Conservation (phyloP, 805 yeast species). For the Lachancea fermentati region DNA sequence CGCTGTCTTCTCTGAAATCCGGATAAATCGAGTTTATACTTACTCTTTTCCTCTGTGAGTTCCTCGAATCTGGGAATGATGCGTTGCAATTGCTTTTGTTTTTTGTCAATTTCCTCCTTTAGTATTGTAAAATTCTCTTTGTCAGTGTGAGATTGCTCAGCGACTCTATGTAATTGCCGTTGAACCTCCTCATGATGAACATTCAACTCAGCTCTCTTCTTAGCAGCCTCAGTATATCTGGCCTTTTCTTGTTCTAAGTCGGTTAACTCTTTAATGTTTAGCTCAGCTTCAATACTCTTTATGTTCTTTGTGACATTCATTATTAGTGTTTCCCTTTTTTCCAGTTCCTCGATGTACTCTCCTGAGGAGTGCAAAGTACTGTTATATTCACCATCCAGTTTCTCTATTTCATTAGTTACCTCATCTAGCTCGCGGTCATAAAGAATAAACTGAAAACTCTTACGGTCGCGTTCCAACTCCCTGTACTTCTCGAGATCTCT, state of each 20-base stretch:
- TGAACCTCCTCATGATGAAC: slow-evolving; percentile 42
- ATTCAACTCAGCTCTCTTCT: slow-evolving; percentile 44
- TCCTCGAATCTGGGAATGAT: slow-evolving; percentile 39
- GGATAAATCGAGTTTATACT: slow-evolving; percentile 36
- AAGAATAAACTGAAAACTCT: slow-evolving; percentile 66
- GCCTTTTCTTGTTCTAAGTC: slow-evolving; percentile 52
- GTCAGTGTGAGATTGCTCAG: slow-evolving; percentile 30
- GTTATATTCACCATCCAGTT: slow-evolving; percentile 52
- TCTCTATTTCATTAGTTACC: slow-evolving; percentile 53
- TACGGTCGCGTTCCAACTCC: slow-evolving; percentile 57
- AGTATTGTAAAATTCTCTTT: slow-evolving; percentile 23
- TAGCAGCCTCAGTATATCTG: slow-evolving; percentile 45
- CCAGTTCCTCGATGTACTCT: slow-evolving; percentile 48
- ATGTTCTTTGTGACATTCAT: slow-evolving; percentile 42
- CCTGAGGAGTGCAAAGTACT: slow-evolving; percentile 48
- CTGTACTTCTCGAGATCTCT: slow-evolving; percentile 69
- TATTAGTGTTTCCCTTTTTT: slow-evolving; percentile 52
- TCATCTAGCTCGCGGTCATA: slow-evolving; percentile 71
- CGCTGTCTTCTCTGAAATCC: slow-evolving; percentile 50
- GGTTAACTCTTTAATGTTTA: slow-evolving; percentile 44
- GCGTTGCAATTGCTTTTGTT: slow-evolving; percentile 34
- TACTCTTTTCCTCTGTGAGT: slow-evolving; percentile 38
- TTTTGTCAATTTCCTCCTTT: slow-evolving; percentile 30
- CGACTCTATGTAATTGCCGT: slow-evolving; percentile 30
- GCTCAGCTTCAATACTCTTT: slow-evolving; percentile 40